A percentile compares a stretch with the other conserved stretches of the same genome.
These are phyloP conservation scores for Tricholoma sp. DNA, from an alignment of 768 basidiomycete genomes.

Conservation along the genomic window DNA sequence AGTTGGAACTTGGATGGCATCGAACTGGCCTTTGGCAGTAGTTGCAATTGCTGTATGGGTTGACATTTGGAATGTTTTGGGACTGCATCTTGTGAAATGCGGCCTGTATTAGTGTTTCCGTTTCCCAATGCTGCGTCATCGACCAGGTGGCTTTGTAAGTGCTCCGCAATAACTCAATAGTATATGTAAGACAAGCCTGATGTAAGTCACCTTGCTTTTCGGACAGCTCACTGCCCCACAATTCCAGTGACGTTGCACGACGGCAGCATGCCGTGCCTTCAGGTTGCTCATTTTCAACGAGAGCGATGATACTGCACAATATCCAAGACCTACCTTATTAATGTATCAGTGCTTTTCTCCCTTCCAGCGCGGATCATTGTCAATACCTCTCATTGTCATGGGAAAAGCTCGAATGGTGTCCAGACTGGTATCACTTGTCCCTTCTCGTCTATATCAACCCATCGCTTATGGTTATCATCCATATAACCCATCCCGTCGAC, in stretches of 20 bases:
- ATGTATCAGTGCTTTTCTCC: background rate
- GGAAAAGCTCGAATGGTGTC: constrained; percentile 53
- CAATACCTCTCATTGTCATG: constrained; percentile 1
- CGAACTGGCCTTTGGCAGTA: constrained; percentile 28
- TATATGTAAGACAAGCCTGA: too few relatives aligned
- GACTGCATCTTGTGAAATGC: background rate
- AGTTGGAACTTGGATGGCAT: constrained; percentile 27
- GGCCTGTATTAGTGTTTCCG: too few relatives aligned
- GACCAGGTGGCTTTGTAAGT: too few relatives aligned
- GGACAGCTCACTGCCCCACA: too few relatives aligned
- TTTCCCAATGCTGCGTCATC: too few relatives aligned
- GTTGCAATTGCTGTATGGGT: constrained; percentile 39
- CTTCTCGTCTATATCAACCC: constrained; percentile 64
- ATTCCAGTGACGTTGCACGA: too few relatives aligned
- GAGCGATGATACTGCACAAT: too few relatives aligned
- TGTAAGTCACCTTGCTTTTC: too few relatives aligned
- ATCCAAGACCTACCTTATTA: background rate
- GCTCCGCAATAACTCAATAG: too few relatives aligned
- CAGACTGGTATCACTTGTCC: constrained; percentile 53
- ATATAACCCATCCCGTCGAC: constrained; percentile 42
- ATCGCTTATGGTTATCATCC: constrained; percentile 41
- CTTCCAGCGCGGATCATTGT: background rate
- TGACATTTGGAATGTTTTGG: constrained; percentile 14
- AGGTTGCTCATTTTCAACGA: too few relatives aligned
- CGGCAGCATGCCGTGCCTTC: too few relatives aligned